Evolutionary conservation across 1,284 basidiomycete species (phyloP).

Genomic region (Irpex rosettiformis): DNA sequence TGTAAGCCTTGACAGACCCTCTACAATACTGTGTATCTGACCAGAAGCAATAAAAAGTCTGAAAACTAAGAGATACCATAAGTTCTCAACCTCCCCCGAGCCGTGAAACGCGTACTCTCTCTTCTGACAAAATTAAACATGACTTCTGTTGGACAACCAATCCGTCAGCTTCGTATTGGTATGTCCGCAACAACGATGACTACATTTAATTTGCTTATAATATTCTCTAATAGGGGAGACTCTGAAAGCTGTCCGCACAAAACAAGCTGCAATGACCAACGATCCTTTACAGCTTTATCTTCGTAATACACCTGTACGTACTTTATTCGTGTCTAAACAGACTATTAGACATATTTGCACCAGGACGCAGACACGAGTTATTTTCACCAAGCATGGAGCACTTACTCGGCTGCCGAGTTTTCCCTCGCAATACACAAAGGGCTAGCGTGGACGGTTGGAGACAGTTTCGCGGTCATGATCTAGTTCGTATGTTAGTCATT

Average conservation of each 20-base stretch:
- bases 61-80: too few species aligned
- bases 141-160: neutral
- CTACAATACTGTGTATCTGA: too few species aligned
- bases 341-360: neutral
- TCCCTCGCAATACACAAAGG: neutral
- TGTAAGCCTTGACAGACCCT: too few species aligned
- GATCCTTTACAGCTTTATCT: constrained; percentile 7
- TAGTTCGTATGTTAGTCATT: constrained; percentile 10
- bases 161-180: neutral
- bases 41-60: too few species aligned
- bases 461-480: constrained; percentile 2
- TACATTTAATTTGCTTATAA: too few species aligned
- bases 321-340: neutral
- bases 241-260: neutral
- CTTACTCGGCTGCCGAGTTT: neutral
- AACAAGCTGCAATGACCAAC: constrained; percentile 1
- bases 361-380: neutral
- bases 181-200: too few species aligned
- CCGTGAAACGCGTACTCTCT: too few species aligned
- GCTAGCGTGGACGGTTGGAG: constrained; percentile 5
- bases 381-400: neutral
- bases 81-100: too few species aligned
- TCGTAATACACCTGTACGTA: constrained; percentile 6
- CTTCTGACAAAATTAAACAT: too few species aligned
- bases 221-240: constrained; percentile 2